phyloP scores from a whole-genome alignment of 2,329 filamentous ascomycete species.

The Ceratocystis huliohia region DNA sequence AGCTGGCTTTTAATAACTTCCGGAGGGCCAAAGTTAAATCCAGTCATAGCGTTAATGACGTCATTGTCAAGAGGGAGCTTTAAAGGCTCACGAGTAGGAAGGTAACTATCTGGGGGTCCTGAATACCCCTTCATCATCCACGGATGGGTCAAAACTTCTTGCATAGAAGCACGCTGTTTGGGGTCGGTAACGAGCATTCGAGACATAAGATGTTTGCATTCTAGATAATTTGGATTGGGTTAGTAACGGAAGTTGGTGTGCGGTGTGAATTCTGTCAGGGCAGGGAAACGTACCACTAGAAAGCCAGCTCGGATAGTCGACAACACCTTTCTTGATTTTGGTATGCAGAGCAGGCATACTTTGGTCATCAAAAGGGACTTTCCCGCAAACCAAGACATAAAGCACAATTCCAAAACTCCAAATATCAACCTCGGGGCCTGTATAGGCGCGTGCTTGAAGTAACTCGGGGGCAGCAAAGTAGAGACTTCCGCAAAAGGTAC shows the following conservation, averaged over 20 bases:
- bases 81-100: constrained; percentile 74
- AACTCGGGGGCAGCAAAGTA: constrained; percentile 96
- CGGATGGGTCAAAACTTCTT: constrained; percentile 86
- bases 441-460: constrained; percentile 85
- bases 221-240: constrained; percentile 34
- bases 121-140: constrained; percentile 93
- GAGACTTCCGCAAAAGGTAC: constrained; percentile 93
- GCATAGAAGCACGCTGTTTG: constrained; percentile 68
- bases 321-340: constrained; percentile 94
- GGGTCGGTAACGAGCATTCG: constrained; percentile 95
- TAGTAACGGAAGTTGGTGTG: neutral
- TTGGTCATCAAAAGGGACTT: constrained; percentile 97
- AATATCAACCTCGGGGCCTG: constrained; percentile 88
- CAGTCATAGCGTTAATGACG: constrained; percentile 86
- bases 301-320: constrained; percentile 91
- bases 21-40: constrained; percentile 87
- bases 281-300: constrained; percentile 60
- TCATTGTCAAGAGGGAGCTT: constrained; percentile 69
- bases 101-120: constrained; percentile 74
- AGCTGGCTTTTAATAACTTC: constrained; percentile 74
- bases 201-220: constrained; percentile 85
- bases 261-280: neutral
- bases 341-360: constrained; percentile 97
- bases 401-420: constrained; percentile 99
- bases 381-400: constrained; percentile 92